These are phyloP conservation scores for Daedaleopsis nitida DNA, from an alignment of 768 basidiomycete species.

Conservation along the genomic window DNA sequence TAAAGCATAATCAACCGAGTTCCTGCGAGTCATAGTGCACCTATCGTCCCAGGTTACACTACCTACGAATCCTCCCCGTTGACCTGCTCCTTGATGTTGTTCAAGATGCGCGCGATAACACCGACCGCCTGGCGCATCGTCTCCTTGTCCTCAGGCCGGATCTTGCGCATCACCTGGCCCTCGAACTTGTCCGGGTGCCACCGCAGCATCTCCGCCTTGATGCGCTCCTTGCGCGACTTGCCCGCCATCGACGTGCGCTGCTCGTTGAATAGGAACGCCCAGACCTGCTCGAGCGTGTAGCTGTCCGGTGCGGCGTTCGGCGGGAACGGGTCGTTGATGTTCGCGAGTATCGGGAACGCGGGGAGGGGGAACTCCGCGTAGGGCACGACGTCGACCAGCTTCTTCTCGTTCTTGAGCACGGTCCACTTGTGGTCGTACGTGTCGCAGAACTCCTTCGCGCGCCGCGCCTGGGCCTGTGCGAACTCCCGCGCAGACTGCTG, in stretches of 20 bases:
- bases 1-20: too few species aligned
- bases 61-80: not conserved
- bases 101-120: slow-evolving; percentile 4
- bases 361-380: slow-evolving; percentile 46
- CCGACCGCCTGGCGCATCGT: slow-evolving; percentile 10
- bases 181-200: slow-evolving; percentile 63
- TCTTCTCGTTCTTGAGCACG: slow-evolving; percentile 11
- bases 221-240: slow-evolving; percentile 37
- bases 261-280: slow-evolving; percentile 43
- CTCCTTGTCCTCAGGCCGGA: slow-evolving; percentile 4
- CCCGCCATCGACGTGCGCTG: slow-evolving; percentile 30
- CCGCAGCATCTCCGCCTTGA: slow-evolving; percentile 48
- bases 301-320: slow-evolving; percentile 26
- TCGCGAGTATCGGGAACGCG: slow-evolving; percentile 22
- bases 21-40: too few species aligned
- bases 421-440: slow-evolving; percentile 19
- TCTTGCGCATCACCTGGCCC: slow-evolving; percentile 4
- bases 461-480: not conserved
- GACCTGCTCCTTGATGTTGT: not conserved
- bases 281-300: slow-evolving; percentile 39
- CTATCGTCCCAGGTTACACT: too few species aligned
- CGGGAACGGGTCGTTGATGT: slow-evolving; percentile 27
- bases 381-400: slow-evolving; percentile 20
- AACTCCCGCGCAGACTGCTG: not conserved
- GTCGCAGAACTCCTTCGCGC: not conserved